Evolutionary conservation across 2,329 filamentous ascomycete species (phyloP), one percentile per base, ranked within the genome.

Genomic region (Botrytis porri): DNA sequence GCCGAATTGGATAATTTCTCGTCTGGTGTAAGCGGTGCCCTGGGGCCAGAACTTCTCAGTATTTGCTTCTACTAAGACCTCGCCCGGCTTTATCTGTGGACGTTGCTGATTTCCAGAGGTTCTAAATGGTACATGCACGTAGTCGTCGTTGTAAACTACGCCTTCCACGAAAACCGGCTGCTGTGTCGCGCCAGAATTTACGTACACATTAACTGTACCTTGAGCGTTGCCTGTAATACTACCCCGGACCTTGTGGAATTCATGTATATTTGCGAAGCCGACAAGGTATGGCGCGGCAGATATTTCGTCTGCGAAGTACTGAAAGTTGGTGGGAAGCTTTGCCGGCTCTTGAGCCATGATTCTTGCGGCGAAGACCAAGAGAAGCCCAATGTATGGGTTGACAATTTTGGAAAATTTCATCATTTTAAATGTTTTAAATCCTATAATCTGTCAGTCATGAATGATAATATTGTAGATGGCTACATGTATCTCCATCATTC

Each of bases 331-430:
- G 59, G 22, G 59, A 35, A n/a, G 25, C 22, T 18, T 39, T 37
- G 12, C 12, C 25, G 25, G 25, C 16, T 54, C 48, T 54, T 54
- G 25, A n/a, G 48, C 59, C 35, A 14, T 22, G 14, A 10, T 14
- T 22, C 37, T 14, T 8, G 1, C 35, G 22, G 4, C 14, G 22
- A 37, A 25, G 9, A 39, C 1, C 22, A 12, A n/a, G n/a, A n/a
- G 1, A 25, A 4, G 4, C 35, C 8, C 22, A 1, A 25, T 12
- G 10, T 0, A n/a, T 3, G 3, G 6, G 35, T 18, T 7, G 5
- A 32, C 1, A 54, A 54, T 29, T 29, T 4, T 57, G 0, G 4
- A 48, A 22, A 3, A 48, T 22, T 48, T 48, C 48, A 5, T 4
- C 51, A 57, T 57, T 0, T 16, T 57, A n/a, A 29, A 57, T 18